These are phyloP conservation scores for Penicillium argentinense DNA, from an alignment of 495 filamentous ascomycete species.

Conservation along the genomic window DNA sequence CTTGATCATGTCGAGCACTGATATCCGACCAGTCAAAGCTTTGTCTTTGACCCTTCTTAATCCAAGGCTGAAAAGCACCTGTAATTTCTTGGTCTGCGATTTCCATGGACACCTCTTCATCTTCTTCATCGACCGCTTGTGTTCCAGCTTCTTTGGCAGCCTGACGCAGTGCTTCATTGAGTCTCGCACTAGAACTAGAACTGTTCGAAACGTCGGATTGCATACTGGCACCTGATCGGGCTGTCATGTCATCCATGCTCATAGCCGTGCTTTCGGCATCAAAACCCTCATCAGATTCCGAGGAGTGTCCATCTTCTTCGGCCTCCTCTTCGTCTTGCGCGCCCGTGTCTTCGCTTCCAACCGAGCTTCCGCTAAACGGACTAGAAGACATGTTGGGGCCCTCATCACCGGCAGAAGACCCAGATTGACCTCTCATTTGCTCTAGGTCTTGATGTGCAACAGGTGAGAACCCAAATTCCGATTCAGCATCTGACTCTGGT, in stretches of 20 bases:
- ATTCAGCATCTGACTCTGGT: constrained; percentile 60
- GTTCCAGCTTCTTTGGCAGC: constrained; percentile 74
- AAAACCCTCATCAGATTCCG: constrained; percentile 54
- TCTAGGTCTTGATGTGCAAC: constrained; percentile 68
- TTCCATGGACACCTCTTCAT: constrained; percentile 65
- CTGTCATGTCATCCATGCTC: constrained; percentile 72
- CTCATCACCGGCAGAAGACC: constrained; percentile 19
- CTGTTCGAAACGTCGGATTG: constrained; percentile 56
- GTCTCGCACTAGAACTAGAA: constrained; percentile 61
- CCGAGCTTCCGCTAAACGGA: constrained; percentile 70
- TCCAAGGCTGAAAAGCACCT: constrained; percentile 69
- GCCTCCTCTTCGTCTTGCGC: constrained; percentile 50
- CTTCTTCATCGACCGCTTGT: constrained; percentile 56
- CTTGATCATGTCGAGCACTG: constrained; percentile 56
- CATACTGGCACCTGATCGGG: constrained; percentile 57
- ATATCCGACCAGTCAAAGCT: constrained; percentile 50
- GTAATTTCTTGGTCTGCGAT: constrained; percentile 82
- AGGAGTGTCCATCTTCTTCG: constrained; percentile 50
- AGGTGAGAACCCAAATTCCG: constrained; percentile 61
- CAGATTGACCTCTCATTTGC: constrained; percentile 38
- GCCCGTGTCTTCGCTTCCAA: constrained; percentile 57
- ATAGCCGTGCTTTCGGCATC: constrained; percentile 73
- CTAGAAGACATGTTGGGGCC: constrained; percentile 68
- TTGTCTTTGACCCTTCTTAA: constrained; percentile 50
- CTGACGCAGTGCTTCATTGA: constrained; percentile 75